Conservation (phyloP, 164 flowering plant genomes). For the Liquidambar formosana region DNA sequence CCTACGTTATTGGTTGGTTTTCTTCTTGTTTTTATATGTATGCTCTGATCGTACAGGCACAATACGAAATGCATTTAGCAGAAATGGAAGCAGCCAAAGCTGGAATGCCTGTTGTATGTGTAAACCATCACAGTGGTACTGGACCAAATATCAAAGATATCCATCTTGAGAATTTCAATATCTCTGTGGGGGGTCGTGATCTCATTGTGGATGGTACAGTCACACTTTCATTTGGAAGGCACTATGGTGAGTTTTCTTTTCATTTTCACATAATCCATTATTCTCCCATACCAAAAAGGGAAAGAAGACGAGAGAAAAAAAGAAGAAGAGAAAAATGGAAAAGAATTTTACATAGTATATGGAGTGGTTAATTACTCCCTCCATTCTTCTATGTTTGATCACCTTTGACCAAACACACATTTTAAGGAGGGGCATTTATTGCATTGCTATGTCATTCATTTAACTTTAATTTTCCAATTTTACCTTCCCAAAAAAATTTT, state of each 20-base stretch:
- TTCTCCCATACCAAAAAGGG: neutral
- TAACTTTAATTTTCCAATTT: no score
- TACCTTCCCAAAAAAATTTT: no score
- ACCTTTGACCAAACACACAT: no score
- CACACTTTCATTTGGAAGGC: constrained; percentile 90
- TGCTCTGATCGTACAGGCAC: constrained; percentile 42
- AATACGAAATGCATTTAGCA: constrained; percentile 84
- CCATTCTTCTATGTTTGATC: no score
- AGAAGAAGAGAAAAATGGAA: neutral
- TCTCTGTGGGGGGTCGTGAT: constrained; percentile 98
- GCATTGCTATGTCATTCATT: no score
- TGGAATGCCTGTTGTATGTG: constrained; percentile 93
- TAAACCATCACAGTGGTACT: constrained; percentile 59
- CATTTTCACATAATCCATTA: neutral
- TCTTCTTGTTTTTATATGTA: neutral
- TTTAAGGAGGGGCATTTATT: no score
- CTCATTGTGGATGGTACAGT: constrained; percentile 84
- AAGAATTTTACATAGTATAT: neutral
- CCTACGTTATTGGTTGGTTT: no score
- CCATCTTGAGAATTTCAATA: constrained; percentile 86
- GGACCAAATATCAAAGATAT: constrained; percentile 81
- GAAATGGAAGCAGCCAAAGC: constrained; percentile 98
- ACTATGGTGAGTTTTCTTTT: constrained; percentile 66
- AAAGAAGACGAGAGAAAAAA: constrained; percentile 3
- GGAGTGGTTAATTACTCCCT: neutral